Conservation (phyloP, 208 protist genomes). For the Dictyostelium gargantuum region DNA sequence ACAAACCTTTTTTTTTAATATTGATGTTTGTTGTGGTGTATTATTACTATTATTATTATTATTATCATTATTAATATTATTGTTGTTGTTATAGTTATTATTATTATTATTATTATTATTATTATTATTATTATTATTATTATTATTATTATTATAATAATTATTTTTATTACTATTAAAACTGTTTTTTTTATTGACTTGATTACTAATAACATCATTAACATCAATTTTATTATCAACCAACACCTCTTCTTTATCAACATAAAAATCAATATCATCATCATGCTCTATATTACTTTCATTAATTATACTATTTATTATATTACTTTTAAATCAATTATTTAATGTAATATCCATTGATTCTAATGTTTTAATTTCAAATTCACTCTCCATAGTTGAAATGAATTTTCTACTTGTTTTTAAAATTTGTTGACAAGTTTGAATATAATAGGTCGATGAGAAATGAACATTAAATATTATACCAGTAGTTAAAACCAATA, state of each 20-base stretch:
- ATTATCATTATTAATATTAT: not conserved
- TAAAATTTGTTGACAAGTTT: not conserved
- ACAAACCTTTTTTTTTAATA: not conserved
- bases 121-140: not conserved
- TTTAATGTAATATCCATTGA: not conserved
- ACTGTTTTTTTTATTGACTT: not conserved
- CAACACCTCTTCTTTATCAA: no score
- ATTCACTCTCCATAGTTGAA: not conserved
- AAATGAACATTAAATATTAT: slow-evolving; percentile 4
- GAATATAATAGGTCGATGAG: not conserved
- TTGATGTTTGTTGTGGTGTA: not conserved
- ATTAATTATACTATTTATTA: not conserved
- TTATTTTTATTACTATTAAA: not conserved
- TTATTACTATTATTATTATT: not conserved
- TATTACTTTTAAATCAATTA: not conserved
- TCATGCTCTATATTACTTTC: not conserved
- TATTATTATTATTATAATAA: not conserved
- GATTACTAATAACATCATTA: not conserved
- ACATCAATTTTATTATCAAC: no score
- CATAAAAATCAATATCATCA: no score
- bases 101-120: not conserved
- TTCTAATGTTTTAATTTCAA: not conserved
- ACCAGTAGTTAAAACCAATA: not conserved
- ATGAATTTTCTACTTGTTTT: not conserved
- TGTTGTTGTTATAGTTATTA: not conserved